Base-by-base conservation (phyloP, 805 yeast genomes). In the Babjeviella inositovora region DNA sequence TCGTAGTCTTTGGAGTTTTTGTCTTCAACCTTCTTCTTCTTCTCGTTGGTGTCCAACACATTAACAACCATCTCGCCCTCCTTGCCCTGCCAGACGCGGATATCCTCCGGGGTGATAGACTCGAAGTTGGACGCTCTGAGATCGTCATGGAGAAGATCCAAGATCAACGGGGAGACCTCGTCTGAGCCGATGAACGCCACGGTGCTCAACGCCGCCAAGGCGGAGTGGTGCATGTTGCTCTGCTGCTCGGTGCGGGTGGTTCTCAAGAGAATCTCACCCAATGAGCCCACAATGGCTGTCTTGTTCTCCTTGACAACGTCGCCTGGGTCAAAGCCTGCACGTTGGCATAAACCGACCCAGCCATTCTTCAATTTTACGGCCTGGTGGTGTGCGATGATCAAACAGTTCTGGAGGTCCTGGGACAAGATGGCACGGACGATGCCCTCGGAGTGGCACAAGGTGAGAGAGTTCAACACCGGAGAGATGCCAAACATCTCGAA, bases 1-100 rank as follows among this genome's bases (percentile, higher is more conserved):
- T 76, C 93, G 36, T 81, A 81, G 37, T 84, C 94, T 39, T 73
- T 84, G 1, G 80, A 53, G 41, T 80, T 80, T 41, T 77, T 80
- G 39, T 68, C 67, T 8, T 69, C 67, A 4, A 49, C 53, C 16
- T 47, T 47, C 15, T 53, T 50, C 8, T 52, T 47, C 38, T 55
- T 62, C 3, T 39, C 22, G 26, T 49, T 50, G 14, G 39, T 39
- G 17, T 59, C 62, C 23, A 79, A 44, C 5, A 79, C 68, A 37
- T 80, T 70, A 11, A 70, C 47, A 2, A 76, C 90, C 25, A 75
- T 42, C 21, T 63, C 71, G 3, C 84, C 92, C 21, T 72, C 92
- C 1, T 55, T 41, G 7, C 75, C 74, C 21, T 50, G 56, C 75
- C 81, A 80, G 17, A 90, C 76, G 8, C 48, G 45, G 11, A 77